A percentile compares a stretch with the other conserved stretches of the same genome.
Evolutionary conservation across 1,284 basidiomycete species (phyloP).

Genomic region (Peniophora sp.): DNA sequence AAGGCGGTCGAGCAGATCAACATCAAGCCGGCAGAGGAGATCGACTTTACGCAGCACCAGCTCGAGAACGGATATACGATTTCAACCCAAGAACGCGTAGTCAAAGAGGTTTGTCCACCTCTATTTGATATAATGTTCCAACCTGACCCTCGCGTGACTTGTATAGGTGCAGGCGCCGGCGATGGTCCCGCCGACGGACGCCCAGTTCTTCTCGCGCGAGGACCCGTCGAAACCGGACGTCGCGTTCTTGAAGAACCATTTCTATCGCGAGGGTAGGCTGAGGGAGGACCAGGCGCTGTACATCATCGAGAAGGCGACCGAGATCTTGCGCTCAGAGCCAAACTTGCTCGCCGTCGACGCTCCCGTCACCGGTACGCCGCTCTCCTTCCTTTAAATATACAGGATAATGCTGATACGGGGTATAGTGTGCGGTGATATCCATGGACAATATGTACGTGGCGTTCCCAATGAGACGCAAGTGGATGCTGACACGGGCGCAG

Average conservation of each 20-base stretch:
- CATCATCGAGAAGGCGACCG: conserved; percentile 77
- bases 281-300: conserved; percentile 88
- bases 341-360: conserved; percentile 88
- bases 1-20: conserved; percentile 71
- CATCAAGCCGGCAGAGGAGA: conserved; percentile 55
- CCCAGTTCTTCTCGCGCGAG: conserved; percentile 85
- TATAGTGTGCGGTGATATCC: conserved; percentile 82
- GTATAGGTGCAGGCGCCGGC: conserved; percentile 89
- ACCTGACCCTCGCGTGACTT: neutral
- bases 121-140: neutral
- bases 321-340: conserved; percentile 70
- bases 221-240: conserved; percentile 90
- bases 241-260: conserved; percentile 97
- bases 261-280: conserved; percentile 91
- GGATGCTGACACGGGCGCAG: conserved; percentile 28
- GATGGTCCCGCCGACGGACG: conserved; percentile 85
- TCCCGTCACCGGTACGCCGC: conserved; percentile 77
- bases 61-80: conserved; percentile 85
- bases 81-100: conserved; percentile 79
- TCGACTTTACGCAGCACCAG: conserved; percentile 86
- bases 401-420: too few species aligned
- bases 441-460: conserved; percentile 84
- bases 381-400: conserved; percentile 18
- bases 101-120: conserved; percentile 61
- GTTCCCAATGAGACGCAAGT: neutral